Conservation (phyloP, 441 rosid species). For the Mallotus repandus region DNA sequence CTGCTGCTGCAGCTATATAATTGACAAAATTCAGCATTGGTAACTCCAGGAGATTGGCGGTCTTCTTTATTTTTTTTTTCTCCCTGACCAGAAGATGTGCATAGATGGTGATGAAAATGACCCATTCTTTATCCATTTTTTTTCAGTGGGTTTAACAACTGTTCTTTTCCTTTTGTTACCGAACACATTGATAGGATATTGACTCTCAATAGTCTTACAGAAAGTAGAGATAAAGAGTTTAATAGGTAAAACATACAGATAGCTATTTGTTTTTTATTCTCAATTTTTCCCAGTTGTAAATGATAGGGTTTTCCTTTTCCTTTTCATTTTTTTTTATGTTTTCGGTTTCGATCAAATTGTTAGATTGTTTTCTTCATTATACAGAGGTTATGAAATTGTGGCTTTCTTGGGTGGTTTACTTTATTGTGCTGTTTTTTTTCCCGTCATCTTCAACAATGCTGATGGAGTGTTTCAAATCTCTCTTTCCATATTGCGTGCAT, state of each 20-base stretch:
- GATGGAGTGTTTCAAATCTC: too few relatives aligned
- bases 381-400: constrained; percentile 7
- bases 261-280: not conserved
- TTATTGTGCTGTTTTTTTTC: too few relatives aligned
- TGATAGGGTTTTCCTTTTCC: constrained; percentile 14
- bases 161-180: not conserved
- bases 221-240: constrained; percentile 1
- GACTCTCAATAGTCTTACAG: constrained; percentile 4
- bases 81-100: constrained; percentile 13
- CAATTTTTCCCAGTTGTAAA: constrained; percentile 25
- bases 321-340: not conserved
- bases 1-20: constrained; percentile 11
- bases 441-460: not conserved
- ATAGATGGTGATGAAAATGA: constrained; percentile 21
- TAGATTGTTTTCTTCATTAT: not conserved
- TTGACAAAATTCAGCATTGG: constrained; percentile 8
- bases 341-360: not conserved
- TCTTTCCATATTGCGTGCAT: too few relatives aligned
- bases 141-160: constrained; percentile 7
- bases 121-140: constrained; percentile 17
- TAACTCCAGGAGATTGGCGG: not conserved
- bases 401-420: not conserved
- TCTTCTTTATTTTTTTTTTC: not conserved
- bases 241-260: not conserved
- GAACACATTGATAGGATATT: constrained; percentile 2